These are phyloP conservation scores for Cicer chorassanicum DNA, from an alignment of 306 rosid species.

Conservation along the genomic window DNA sequence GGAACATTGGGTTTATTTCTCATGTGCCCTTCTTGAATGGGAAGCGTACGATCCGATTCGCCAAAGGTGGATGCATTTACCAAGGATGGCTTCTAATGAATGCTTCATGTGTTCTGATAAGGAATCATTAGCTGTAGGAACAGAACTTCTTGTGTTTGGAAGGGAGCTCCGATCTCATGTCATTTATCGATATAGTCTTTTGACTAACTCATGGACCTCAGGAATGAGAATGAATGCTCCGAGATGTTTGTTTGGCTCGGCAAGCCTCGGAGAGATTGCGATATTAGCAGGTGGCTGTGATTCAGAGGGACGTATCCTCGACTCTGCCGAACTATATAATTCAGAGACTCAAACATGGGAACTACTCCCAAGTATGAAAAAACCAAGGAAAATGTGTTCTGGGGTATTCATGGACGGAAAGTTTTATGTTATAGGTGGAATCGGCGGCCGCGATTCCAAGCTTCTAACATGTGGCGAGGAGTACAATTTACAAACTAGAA, in stretches of 20 bases:
- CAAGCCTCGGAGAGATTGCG: slow-evolving; percentile 87
- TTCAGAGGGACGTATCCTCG: slow-evolving; percentile 71
- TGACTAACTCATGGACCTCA: slow-evolving; percentile 85
- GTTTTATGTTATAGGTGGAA: slow-evolving; percentile 87
- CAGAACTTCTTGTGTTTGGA: slow-evolving; percentile 95
- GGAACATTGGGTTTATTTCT: slow-evolving; percentile 93
- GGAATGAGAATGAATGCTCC: slow-evolving; percentile 87
- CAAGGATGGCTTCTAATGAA: slow-evolving; percentile 82
- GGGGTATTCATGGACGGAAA: slow-evolving; percentile 88
- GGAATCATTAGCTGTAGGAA: slow-evolving; percentile 95
- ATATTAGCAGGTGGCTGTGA: slow-evolving; percentile 95
- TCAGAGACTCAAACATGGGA: slow-evolving; percentile 82
- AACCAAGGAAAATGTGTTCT: slow-evolving; percentile 89
- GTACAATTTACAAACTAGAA: slow-evolving; percentile 65
- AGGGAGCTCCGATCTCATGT: slow-evolving; percentile 71
- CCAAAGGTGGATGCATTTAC: slow-evolving; percentile 82
- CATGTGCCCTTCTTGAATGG: slow-evolving; percentile 84
- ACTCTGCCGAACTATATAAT: slow-evolving; percentile 79
- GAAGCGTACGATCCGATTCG: slow-evolving; percentile 85
- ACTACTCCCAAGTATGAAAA: slow-evolving; percentile 73
- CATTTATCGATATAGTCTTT: slow-evolving; percentile 77
- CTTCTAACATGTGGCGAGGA: slow-evolving; percentile 87
- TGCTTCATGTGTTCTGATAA: slow-evolving; percentile 91
- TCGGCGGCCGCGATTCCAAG: slow-evolving; percentile 69
- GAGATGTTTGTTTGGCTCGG: slow-evolving; percentile 93